phyloP scores from a whole-genome alignment of 73 alveolate species.

The Blepharisma japonicum region DNA sequence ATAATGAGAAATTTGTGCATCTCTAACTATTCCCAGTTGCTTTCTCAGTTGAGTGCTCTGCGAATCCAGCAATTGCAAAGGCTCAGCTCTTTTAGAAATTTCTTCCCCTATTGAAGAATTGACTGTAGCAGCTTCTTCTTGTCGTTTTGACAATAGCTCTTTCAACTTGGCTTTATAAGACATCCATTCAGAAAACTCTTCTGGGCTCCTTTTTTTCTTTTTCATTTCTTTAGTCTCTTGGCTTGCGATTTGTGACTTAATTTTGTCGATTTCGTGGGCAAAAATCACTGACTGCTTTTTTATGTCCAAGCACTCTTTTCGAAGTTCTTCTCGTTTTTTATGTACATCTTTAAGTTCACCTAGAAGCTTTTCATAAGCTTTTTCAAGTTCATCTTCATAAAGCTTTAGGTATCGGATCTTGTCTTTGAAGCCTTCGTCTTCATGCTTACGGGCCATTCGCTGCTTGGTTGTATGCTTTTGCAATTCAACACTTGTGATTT shows the following conservation, averaged over 20 bases:
- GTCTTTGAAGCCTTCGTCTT: neutral
- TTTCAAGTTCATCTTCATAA: neutral
- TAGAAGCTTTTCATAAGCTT: neutral
- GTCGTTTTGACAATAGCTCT: neutral
- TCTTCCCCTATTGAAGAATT: neutral
- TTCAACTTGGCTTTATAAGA: neutral
- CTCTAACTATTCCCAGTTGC: neutral
- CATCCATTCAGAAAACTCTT: neutral
- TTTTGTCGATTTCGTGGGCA: neutral
- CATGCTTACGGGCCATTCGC: neutral
- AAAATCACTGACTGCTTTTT: neutral
- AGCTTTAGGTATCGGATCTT: neutral
- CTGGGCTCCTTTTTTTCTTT: neutral
- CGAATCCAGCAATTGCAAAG: neutral
- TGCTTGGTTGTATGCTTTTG: neutral
- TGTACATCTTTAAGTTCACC: neutral
- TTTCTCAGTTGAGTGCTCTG: neutral
- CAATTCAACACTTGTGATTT: neutral
- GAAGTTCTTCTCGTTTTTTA: neutral
- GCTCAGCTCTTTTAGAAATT: neutral
- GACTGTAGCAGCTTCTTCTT: neutral
- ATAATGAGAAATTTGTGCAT: slow-evolving; percentile 29
- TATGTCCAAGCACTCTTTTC: neutral
- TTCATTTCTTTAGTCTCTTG: neutral
- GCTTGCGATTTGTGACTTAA: neutral